Evolutionary conservation across 352 stramenopile species (phyloP), one percentile per base, ranked within the genome.

Genomic region (Phytophthora syringae): DNA sequence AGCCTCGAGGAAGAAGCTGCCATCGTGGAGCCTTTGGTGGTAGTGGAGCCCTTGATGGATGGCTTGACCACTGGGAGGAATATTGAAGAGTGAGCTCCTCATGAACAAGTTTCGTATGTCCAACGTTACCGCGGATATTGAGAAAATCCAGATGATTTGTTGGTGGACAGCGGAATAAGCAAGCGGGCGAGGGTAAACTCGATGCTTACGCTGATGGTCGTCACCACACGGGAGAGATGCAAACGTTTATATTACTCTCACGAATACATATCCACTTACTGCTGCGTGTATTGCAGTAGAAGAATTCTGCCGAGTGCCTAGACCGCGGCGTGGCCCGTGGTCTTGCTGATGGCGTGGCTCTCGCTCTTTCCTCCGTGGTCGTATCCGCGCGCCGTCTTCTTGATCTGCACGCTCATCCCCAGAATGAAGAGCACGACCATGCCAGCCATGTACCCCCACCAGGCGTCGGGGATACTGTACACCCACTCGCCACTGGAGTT

Each of bases 401-500:
- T 77, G 48, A 90, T 77, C 65, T 90, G 83, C 52, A 90, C 68
- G 37, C 67, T 50, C 72, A 86, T 73, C 13, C 83, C 87, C 42
- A 90, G n/a, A 10, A 83, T 7, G 43, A 91, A 91, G 27, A 87
- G 61, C 40, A 79, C 68, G 7, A 87, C 4, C 28, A 78, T 89
- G 2, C 72, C 82, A 4, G 67, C 77, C 52, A 95, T 39, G 62
- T 95, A 95, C 13, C 47, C 81, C 86, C 84, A 95, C 84, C 87
- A 94, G 6, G 79, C 81, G 21, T 68, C 70, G 7, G 82, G 82
- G 34, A 95, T 83, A 7, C 72, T 64, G 63, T 94, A 95, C 12
- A 83, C 59, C 64, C 70, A 90, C 11, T 82, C 52, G 34, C 77
- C 79, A 3, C 81, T 60, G 18, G 50, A 61, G 18, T 75, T 70